Base-by-base conservation (phyloP, 345 rosid genomes). In the Citrus unshiu region DNA sequence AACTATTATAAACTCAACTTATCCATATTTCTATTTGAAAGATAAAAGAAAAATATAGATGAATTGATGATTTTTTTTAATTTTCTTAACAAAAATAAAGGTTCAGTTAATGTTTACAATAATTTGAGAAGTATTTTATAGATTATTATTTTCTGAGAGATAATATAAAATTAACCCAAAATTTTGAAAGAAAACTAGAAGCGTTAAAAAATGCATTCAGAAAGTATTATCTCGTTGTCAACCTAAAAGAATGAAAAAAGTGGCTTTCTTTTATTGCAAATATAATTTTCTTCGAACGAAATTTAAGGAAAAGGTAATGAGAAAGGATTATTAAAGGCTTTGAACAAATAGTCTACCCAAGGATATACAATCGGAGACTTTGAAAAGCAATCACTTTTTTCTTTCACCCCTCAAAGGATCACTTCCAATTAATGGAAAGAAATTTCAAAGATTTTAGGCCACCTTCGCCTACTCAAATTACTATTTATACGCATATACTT, bases 401-500 rank as follows among this genome's bases (percentile, higher is more conserved):
- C 5, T 13, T 46, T 3, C 14, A 46, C 0, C 51, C 51, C 51
- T 13, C 12, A 16, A 7, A 32, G 54, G 67, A 66, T 72, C 34
- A 13, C 51, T 43, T 51, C 65, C 30, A 72, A 57, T 72, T 29
- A 72, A 56, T 8, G 66, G n/a, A 22, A 59, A 24, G 4, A 24
- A 37, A 73, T 56, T 73, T 73, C 7, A 13, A 57, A 56, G 65
- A 72, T 72, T 63, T 57, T 57, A 59, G n/a, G 37, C 40, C n/a
- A 70, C 29, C 3, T 69, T 34, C 12, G 77, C 35, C 77, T 57
- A 60, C 68, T 5, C 3, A 22, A 10, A 34, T 35, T 43, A 10
- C 16, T 10, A 10, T 43, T 43, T 43, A 10, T 10, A 10, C 13
- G 16, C 14, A 43, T 43, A 0, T 46, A 3, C 18, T 46, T 12